Evolutionary conservation across 192 early-diverging fungal genomes (phyloP), one percentile per base, ranked within the genome.

Genomic region (Ambispora gerdemannii): DNA sequence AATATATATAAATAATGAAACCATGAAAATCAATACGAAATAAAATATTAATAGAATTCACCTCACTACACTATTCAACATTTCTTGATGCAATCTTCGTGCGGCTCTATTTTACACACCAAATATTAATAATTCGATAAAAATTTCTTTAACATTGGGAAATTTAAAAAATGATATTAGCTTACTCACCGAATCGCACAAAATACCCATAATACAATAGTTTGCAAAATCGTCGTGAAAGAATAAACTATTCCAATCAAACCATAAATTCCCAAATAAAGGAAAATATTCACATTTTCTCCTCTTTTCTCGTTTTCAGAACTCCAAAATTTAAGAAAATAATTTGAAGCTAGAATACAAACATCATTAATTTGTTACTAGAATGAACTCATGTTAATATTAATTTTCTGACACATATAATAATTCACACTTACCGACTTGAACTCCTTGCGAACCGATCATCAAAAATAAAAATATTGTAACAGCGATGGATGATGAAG

Each of bases 211-310:
- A 88, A 86, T 67, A 90, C 78, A 30, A 94, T 78, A 10, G 85
- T 83, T 67, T 92, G 88, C 51, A 88, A 72, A 25, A 90, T 81
- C 7, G 88, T 80, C 61, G 86, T 79, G 3, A 88, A 50, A n/a
- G 90, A 80, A 32, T 86, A 90, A 2, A 87, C 63, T 35, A 93
- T 68, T 3, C 94, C 96, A 3, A 96, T 77, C 1, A 73, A 78
- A 2, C 92, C 94, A 74, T 98, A 98, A 55, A 94, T 82, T 11
- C 80, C 77, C 15, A 97, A 78, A 63, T 93, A 90, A 25, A 84
- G 86, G 72, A 85, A 59, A 13, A 86, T 72, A 34, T 76, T 61
- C 34, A 77, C 78, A 6, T 74, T 56, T 28, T 56, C 66, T 27
- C 79, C 75, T 34, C 78, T 72, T 2, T 66, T 33, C 27, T 81